Base-by-base conservation (phyloP, 2,329 filamentous ascomycete genomes). In the Didymellaceae sp. region DNA sequence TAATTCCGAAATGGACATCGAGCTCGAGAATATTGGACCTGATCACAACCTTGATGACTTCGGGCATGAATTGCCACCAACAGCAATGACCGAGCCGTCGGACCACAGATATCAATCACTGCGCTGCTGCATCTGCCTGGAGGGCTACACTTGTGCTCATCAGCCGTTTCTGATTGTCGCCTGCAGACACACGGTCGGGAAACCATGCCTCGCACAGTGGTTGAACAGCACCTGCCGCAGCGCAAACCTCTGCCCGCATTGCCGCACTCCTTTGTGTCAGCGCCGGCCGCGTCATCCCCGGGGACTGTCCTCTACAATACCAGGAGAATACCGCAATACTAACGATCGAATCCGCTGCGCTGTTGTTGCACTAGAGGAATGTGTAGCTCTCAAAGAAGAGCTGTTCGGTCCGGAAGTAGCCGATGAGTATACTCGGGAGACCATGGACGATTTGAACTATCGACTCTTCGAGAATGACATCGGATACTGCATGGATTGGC, bases 121-220 rank as follows among this genome's bases (percentile, higher is more conserved):
- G 1, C 34, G 26, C 30, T 58, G 58, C 37, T 55, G 50, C 43
- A 55, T 61, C 21, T 61, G 58, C 24, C 40, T 54, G 13, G 45
- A 47, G 6, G 5, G 21, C 4, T 60, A 54, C 42, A 33, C 18
- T 2, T 14, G 13, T 2, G 8, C 38, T 1, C 58, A 61, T 24
- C 24, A 31, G 2, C 50, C 52, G 8, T 58, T 58, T 45, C 18
- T 28, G 13, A 52, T 55, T 20, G 31, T 31, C 4, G 14, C 8
- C n/a, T 61, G 58, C 38, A 31, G 20, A 1, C 58, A 61, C 44
- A 45, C 33, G 8, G 18, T 57, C 26, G 55, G 58, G 7, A 53
- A 49, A 39, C 16, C 32, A 6, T 61, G 58, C 18, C 33, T 61
- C 8, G 14, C 44, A 1, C 39, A 10, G 0, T 58, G 55, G 58